Evolutionary conservation across 1,284 basidiomycete species (phyloP).

Genomic region (Ustilago shanxiensis): DNA sequence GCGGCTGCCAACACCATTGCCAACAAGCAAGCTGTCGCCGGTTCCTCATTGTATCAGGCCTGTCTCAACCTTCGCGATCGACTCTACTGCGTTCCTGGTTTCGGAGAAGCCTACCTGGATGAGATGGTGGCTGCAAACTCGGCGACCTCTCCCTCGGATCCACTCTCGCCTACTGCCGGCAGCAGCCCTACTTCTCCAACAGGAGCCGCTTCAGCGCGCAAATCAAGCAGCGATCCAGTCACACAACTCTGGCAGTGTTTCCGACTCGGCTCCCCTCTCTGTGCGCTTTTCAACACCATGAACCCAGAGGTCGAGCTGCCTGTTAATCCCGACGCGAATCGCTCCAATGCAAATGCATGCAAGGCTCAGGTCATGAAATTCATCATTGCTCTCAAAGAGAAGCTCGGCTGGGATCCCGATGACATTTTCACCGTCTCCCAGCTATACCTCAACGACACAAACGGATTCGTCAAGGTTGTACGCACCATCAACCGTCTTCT

Average conservation of each 20-base stretch:
- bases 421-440: constrained; percentile 78
- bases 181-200: constrained; percentile 41
- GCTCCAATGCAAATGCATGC: constrained; percentile 81
- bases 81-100: constrained; percentile 71
- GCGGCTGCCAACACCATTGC: constrained; percentile 62
- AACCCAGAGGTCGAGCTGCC: constrained; percentile 75
- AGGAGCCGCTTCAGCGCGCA: constrained; percentile 8
- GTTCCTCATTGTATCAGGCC: constrained; percentile 71
- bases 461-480: constrained; percentile 92
- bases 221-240: constrained; percentile 74
- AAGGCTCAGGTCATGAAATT: constrained; percentile 75
- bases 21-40: constrained; percentile 63
- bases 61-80: constrained; percentile 70
- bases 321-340: constrained; percentile 73
- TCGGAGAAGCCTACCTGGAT: constrained; percentile 62
- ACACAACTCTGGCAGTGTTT: constrained; percentile 94
- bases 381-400: constrained; percentile 73
- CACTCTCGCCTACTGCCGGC: constrained; percentile 19
- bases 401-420: constrained; percentile 72
- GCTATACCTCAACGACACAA: constrained; percentile 87
- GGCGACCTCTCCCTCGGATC: constrained; percentile 31
- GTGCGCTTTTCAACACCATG: constrained; percentile 93
- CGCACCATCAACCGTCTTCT: constrained; percentile 91
- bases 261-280: constrained; percentile 90
- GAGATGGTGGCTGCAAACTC: constrained; percentile 28